Evolutionary conservation across 2,329 filamentous ascomycete genomes (phyloP).

Genomic region (Alternaria dauci): DNA sequence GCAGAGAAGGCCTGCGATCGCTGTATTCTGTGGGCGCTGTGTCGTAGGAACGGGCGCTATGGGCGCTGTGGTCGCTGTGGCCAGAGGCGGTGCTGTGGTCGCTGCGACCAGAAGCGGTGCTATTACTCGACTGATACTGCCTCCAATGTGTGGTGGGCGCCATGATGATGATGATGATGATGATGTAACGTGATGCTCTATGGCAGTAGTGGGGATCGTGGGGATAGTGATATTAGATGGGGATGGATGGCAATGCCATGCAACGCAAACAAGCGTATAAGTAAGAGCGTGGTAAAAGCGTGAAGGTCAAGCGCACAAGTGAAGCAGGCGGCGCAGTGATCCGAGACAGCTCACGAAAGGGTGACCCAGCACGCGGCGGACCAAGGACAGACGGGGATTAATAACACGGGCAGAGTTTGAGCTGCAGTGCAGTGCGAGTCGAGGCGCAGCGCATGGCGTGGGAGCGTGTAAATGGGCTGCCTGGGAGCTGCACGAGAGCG

Average conservation of each 20-base stretch:
- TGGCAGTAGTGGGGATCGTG: constrained; percentile 2
- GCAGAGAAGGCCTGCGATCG: constrained; percentile 37
- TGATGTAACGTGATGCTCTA: constrained; percentile 16
- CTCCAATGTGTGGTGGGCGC: constrained; percentile 45
- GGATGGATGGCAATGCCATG: constrained; percentile 25
- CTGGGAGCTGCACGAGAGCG: constrained; percentile 18
- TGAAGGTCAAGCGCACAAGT: constrained; percentile 17
- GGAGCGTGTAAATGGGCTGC: constrained; percentile 26
- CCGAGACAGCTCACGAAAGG: constrained; percentile 35
- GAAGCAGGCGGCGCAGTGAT: constrained; percentile 35
- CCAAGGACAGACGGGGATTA: constrained; percentile 30
- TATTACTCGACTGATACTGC: constrained; percentile 44
- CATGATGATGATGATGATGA: constrained; percentile 26
- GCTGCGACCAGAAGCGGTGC: constrained; percentile 24
- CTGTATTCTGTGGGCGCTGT: constrained; percentile 49
- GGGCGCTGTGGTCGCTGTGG: constrained; percentile 35
- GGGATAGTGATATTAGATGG: constrained; percentile 19
- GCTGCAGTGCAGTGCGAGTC: constrained; percentile 25
- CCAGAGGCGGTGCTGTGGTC: constrained; percentile 31
- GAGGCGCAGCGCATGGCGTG: constrained; percentile 38
- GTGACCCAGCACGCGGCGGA: constrained; percentile 39
- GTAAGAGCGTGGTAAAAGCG: constrained; percentile 22
- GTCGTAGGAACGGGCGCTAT: constrained; percentile 44
- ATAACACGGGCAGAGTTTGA: constrained; percentile 22
- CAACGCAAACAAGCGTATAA: constrained; percentile 29